phyloP scores from a whole-genome alignment of 2,329 filamentous ascomycete species.

The Ceratocystis albifundus region DNA sequence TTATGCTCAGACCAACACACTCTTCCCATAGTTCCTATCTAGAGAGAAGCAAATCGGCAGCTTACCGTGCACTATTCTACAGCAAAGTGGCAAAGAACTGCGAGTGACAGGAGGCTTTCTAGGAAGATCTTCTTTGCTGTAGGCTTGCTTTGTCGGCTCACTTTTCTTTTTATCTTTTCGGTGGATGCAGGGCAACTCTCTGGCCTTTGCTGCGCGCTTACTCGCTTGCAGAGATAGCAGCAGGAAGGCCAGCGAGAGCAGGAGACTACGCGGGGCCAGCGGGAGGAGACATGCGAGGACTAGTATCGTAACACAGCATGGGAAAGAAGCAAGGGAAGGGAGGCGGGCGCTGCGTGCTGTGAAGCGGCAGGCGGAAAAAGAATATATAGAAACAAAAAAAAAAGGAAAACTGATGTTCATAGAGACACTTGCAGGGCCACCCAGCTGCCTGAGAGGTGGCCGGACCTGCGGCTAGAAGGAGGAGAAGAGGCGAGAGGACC shows the following conservation, averaged over 20 bases:
- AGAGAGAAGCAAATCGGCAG: neutral
- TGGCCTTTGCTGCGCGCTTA: constrained; percentile 9
- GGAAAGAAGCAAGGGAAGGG: neutral
- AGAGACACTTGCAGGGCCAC: neutral
- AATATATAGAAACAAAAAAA: neutral
- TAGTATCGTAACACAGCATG: neutral
- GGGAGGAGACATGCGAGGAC: neutral
- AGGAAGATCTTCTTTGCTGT: neutral
- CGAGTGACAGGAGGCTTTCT: neutral
- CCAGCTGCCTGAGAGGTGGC: neutral
- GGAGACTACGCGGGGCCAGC: neutral
- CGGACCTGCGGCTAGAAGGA: neutral
- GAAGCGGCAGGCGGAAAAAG: too few relatives aligned
- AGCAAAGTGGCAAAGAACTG: neutral
- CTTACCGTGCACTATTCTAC: neutral
- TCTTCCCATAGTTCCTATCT: neutral
- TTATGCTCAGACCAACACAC: neutral
- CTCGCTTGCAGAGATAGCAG: neutral
- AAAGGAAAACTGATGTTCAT: neutral
- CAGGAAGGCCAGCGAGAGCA: neutral
- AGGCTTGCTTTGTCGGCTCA: neutral
- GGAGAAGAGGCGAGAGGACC: neutral
- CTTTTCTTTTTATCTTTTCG: neutral
- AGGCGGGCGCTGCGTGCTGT: neutral
- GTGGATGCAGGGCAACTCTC: constrained; percentile 3